Evolutionary conservation across 305 asterid genomes (phyloP), one percentile per base, ranked within the genome.

Genomic region (Fraxinus nigra): DNA sequence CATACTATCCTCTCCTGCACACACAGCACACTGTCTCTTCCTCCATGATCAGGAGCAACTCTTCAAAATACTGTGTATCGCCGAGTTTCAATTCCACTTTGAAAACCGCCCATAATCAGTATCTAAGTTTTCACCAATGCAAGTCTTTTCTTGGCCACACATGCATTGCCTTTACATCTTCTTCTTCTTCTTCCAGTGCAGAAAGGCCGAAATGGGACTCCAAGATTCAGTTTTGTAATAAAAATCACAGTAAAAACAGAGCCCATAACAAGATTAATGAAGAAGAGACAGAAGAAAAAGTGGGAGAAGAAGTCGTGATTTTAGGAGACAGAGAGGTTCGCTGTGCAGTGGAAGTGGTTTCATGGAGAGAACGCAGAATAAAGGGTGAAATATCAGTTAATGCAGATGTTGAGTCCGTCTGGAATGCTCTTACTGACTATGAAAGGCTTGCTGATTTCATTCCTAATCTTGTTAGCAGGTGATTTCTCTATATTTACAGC

Each of bases 371-470:
- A 54, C 89, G 98, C 20, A 91, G 92, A 85, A 87, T 95, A 77
- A 93, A 89, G 82, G 97, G 91, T 79, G 93, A 93, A 87, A 86
- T 94, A 3, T 80, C 85, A 6, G 97, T 93, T 63, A 80, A 92
- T 82, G 93, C 97, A 40, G 94, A 92, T 84, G 91, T 92, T 38
- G 84, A 84, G 0, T 90, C 95, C 48, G 94, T 93, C 34, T 95
- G 98, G 99, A 80, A 80, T 85, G 90, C 97, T 85, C 95, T 95
- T 75, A 95, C 97, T 30, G 99, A 95, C 83, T 95, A 95, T 72
- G 99, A 95, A 85, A 90, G 97, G 87, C 97, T 95, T 32, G 95
- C 99, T 51, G 97, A 95, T 92, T 95, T 93, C 88, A 89, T 95
- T 82, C 98, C 99, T 20, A 95, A 95, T 92, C 97, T 95, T 67